phyloP scores from a whole-genome alignment of 2,329 filamentous ascomycete species.

The Ophiostoma sp. region DNA sequence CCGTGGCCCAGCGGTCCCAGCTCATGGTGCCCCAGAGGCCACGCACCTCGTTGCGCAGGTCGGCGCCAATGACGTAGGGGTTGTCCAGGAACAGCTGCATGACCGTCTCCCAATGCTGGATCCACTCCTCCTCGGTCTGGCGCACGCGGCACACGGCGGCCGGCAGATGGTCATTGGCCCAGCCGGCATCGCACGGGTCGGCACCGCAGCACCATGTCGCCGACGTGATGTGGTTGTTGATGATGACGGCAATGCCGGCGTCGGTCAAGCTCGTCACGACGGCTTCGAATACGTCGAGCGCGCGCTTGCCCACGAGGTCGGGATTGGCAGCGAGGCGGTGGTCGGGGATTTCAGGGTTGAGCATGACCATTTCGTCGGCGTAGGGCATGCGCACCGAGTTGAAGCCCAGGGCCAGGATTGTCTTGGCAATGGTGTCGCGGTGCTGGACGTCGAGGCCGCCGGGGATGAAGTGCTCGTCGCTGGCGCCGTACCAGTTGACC shows the following conservation, averaged over 20 bases:
- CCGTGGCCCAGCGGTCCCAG: constrained; percentile 59
- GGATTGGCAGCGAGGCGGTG: constrained; percentile 53
- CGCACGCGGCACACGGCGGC: constrained; percentile 54
- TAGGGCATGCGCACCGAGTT: constrained; percentile 67
- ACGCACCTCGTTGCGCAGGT: constrained; percentile 64
- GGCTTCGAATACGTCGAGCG: constrained; percentile 58
- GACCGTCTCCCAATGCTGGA: constrained; percentile 59
- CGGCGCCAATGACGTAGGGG: constrained; percentile 58
- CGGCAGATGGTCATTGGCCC: constrained; percentile 58
- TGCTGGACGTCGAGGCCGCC: constrained; percentile 60
- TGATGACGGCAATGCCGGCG: constrained; percentile 57
- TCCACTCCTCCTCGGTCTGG: constrained; percentile 62
- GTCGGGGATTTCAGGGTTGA: constrained; percentile 51
- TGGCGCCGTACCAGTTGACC: constrained; percentile 67
- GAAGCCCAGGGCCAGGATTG: constrained; percentile 59
- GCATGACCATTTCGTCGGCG: constrained; percentile 60
- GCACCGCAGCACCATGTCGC: constrained; percentile 65
- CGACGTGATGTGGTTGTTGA: constrained; percentile 67
- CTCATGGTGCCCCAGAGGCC: constrained; percentile 65
- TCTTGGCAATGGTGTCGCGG: constrained; percentile 54
- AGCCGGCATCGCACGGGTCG: constrained; percentile 61
- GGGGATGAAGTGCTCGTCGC: constrained; percentile 60
- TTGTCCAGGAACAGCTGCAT: constrained; percentile 57
- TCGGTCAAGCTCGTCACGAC: constrained; percentile 56
- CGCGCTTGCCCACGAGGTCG: constrained; percentile 52